A percentile compares a stretch with the other conserved stretches of the same genome.
Evolutionary conservation across 495 filamentous ascomycete genomes (phyloP).

Genomic region (Recurvomyces mirabilis): DNA sequence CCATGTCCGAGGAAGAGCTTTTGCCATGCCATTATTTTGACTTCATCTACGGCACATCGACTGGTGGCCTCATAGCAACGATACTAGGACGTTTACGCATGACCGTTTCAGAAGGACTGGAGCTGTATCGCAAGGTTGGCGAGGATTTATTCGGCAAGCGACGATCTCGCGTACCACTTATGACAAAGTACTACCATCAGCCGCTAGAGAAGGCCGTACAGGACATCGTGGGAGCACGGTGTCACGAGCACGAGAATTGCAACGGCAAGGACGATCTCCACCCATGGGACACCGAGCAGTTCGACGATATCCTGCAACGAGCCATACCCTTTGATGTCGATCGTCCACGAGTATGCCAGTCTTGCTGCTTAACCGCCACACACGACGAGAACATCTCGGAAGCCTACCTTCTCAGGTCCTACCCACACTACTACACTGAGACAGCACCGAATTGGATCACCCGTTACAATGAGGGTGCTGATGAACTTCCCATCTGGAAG

Average conservation of each 20-base stretch:
- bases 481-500: constrained; percentile 37
- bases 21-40: constrained; percentile 41
- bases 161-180: constrained; percentile 28
- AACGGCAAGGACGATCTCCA: constrained; percentile 30
- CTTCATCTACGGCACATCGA: constrained; percentile 37
- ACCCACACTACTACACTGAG: constrained; percentile 30
- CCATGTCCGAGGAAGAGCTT: constrained; percentile 27
- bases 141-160: constrained; percentile 36
- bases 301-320: constrained; percentile 3
- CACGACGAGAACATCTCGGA: constrained; percentile 30
- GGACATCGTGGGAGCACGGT: constrained; percentile 29
- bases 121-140: constrained; percentile 37
- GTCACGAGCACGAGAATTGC: constrained; percentile 28
- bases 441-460: constrained; percentile 30
- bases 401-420: constrained; percentile 35
- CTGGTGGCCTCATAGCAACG: constrained; percentile 41
- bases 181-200: constrained; percentile 35
- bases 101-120: constrained; percentile 40
- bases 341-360: constrained; percentile 20
- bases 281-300: constrained; percentile 26
- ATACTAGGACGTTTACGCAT: constrained; percentile 44
- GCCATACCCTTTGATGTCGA: constrained; percentile 11
- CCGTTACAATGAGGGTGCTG: constrained; percentile 34
- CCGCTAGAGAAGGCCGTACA: constrained; percentile 35
- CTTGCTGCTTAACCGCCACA: constrained; percentile 33